These are phyloP conservation scores for Pseudopyricularia javanii DNA, from an alignment of 2,329 filamentous ascomycete species.

Conservation along the genomic window DNA sequence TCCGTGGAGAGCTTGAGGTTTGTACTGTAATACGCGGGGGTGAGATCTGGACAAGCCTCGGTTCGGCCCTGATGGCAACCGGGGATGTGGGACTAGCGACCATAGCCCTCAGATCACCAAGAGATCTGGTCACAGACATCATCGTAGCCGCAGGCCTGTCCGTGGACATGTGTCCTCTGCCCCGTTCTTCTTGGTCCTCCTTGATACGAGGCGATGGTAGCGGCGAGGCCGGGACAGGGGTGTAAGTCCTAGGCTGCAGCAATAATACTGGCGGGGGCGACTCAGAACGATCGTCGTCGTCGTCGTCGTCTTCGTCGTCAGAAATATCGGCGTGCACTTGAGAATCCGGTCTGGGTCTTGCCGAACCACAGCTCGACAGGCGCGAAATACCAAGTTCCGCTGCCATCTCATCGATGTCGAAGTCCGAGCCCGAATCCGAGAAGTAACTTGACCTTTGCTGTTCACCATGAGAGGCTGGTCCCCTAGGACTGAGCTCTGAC, in stretches of 20 bases:
- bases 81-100: background rate
- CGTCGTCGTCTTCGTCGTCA: slow-evolving; percentile 18
- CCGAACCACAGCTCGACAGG: background rate
- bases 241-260: slow-evolving; percentile 46
- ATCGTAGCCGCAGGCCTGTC: background rate
- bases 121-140: background rate
- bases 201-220: slow-evolving; percentile 31
- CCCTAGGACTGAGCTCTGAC: too few relatives aligned
- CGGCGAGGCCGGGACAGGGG: slow-evolving; percentile 35
- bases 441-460: background rate
- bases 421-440: background rate
- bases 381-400: background rate
- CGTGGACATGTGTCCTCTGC: background rate
- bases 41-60: slow-evolving; percentile 3
- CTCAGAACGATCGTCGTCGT: background rate
- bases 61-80: background rate
- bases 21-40: background rate
- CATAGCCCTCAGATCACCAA: background rate
- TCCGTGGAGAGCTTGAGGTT: background rate
- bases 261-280: slow-evolving; percentile 26
- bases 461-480: too few relatives aligned
- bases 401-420: background rate
- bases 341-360: background rate
- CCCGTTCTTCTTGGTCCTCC: slow-evolving; percentile 10
- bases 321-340: background rate